Evolutionary conservation across 2,329 filamentous ascomycete genomes (phyloP).

Genomic region (Arachnomyces sp.): DNA sequence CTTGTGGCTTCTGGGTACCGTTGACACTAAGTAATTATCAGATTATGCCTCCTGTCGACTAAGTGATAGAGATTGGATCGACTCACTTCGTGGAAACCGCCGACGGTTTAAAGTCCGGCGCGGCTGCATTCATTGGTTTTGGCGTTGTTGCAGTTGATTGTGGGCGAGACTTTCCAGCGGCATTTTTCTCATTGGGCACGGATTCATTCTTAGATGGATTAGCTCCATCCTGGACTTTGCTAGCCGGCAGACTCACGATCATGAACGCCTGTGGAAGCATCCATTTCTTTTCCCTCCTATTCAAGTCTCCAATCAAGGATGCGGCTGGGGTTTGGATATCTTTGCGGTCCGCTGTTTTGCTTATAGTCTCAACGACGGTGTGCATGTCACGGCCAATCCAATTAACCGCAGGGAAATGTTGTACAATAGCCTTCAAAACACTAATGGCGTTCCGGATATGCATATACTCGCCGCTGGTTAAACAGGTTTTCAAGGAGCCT

Average conservation of each 20-base stretch:
- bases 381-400: conserved; percentile 62
- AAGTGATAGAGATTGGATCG: conserved; percentile 2
- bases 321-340: conserved; percentile 44
- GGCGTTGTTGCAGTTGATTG: conserved; percentile 26
- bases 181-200: conserved; percentile 17
- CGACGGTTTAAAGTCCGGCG: conserved; percentile 34
- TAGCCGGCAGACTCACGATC: conserved; percentile 21
- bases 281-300: conserved; percentile 43
- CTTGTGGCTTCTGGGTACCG: conserved; percentile 18
- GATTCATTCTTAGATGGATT: conserved; percentile 19
- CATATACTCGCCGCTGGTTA: conserved; percentile 86
- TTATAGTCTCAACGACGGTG: conserved; percentile 35
- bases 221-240: conserved; percentile 14
- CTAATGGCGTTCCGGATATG: conserved; percentile 94
- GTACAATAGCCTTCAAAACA: conserved; percentile 70
- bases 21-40: conserved; percentile 23
- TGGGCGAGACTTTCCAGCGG: conserved; percentile 19
- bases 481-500: conserved; percentile 69
- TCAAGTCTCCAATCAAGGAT: conserved; percentile 43
- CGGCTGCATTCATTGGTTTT: conserved; percentile 33
- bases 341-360: conserved; percentile 39
- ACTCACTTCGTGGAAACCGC: conserved; percentile 28
- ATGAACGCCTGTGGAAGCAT: conserved; percentile 42
- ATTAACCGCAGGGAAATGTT: conserved; percentile 80
- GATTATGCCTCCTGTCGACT: conserved; percentile 8